phyloP scores from a whole-genome alignment of 2,329 filamentous ascomycete species.

The Paecilomyces niveus region DNA sequence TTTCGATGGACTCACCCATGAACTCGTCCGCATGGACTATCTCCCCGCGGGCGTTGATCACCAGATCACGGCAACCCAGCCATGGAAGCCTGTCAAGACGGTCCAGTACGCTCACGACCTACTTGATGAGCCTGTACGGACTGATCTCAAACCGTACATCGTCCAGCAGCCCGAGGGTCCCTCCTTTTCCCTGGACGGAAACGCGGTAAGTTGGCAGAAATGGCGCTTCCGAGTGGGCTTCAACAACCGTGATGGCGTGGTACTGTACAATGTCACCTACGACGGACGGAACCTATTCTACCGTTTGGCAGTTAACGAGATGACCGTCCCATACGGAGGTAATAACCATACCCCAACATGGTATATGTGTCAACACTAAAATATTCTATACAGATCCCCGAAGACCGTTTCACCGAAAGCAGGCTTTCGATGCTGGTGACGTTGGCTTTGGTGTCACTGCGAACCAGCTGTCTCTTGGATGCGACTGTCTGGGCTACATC shows the following conservation, averaged over 20 bases:
- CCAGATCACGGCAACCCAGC: slow-evolving; percentile 47
- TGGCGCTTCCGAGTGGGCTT: slow-evolving; percentile 57
- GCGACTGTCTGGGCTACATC: slow-evolving; percentile 64
- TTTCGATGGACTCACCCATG: slow-evolving; percentile 54
- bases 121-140: slow-evolving; percentile 59
- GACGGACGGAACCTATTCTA: slow-evolving; percentile 61
- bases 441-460: slow-evolving; percentile 60
- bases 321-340: slow-evolving; percentile 48
- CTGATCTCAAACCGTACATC: slow-evolving; percentile 57
- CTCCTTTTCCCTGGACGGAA: slow-evolving; percentile 54
- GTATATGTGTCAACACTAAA: slow-evolving; percentile 18
- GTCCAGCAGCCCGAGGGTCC: slow-evolving; percentile 59
- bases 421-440: slow-evolving; percentile 64
- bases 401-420: slow-evolving; percentile 61
- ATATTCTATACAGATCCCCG: slow-evolving; percentile 52
- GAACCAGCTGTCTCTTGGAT: slow-evolving; percentile 63
- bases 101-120: slow-evolving; percentile 56
- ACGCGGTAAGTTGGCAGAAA: slow-evolving; percentile 58
- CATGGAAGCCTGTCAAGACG: slow-evolving; percentile 49
- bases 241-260: slow-evolving; percentile 59
- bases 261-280: slow-evolving; percentile 60
- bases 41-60: slow-evolving; percentile 61
- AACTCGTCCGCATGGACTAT: slow-evolving; percentile 62
- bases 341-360: slow-evolving; percentile 5
- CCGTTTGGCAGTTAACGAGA: slow-evolving; percentile 59